Evolutionary conservation across 306 rosid genomes (phyloP), one percentile per base, ranked within the genome.

Genomic region (Ceratonia siliqua): DNA sequence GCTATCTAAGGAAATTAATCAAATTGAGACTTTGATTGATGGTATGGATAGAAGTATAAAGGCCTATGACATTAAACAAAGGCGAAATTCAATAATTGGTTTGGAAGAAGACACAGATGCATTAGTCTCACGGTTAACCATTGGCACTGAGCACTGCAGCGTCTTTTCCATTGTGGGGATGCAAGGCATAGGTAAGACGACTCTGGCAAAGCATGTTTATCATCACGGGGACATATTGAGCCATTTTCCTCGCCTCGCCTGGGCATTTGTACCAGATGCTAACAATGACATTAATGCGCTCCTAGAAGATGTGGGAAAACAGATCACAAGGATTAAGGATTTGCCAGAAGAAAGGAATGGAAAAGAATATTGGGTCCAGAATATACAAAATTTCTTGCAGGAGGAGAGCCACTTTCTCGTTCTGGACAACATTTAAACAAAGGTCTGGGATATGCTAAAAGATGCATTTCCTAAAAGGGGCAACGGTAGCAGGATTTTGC

Each of bases 101-200:
- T 64, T 78, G 5, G 71, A 78, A 58, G 71, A 78, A 35, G 82
- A 78, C 43, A 33, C 18, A 48, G 24, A 46, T 20, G 22, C 41
- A 18, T 1, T 78, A 30, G 55, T 70, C 6, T 22, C 45, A 6
- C 8, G 21, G n/a, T 22, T 77, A 32, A 68, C 71, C 5, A 13
- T 21, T 8, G 6, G 27, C 39, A 25, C 3, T 33, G 27, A 49
- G 1, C 3, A 35, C 0, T 4, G 42, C 53, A 20, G 49, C 17
- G 10, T 55, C 27, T 3, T 55, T 15, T 69, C 55, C 62, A 78
- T 68, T 24, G 32, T 36, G 14, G 82, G 82, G 30, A 78, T 78
- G 39, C 46, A 28, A 17, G 82, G 76, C 53, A 33, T 70, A 5
- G 82, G 82, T 2, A 78, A 78, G 76, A 78, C 82, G 3, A 59